phyloP scores from a whole-genome alignment of 2,329 filamentous ascomycete genomes.

The Hymenoscyphus albidus region DNA sequence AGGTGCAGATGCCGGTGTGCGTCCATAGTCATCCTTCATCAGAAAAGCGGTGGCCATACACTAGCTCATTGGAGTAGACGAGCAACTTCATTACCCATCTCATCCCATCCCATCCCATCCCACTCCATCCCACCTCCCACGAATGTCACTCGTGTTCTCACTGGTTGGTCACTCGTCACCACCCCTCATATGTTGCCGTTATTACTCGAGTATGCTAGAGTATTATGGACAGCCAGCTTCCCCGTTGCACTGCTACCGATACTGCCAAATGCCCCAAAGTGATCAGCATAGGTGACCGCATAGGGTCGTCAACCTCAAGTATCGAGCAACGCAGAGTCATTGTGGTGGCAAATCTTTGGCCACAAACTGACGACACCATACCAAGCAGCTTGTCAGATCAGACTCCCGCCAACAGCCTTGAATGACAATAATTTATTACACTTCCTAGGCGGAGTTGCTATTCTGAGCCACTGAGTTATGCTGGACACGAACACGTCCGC shows the following conservation, averaged over 20 bases:
- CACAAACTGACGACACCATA: not conserved
- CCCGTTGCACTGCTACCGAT: not conserved
- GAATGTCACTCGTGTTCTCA: conserved; percentile 1
- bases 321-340: not conserved
- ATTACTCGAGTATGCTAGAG: not conserved
- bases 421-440: not conserved
- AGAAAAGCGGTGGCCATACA: not conserved
- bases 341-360: not conserved
- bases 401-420: not conserved
- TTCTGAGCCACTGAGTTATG: not conserved
- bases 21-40: not conserved
- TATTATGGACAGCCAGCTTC: not conserved
- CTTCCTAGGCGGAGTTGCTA: not conserved
- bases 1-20: not conserved
- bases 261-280: not conserved
- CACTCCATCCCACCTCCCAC: not conserved
- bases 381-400: not conserved
- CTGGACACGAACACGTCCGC: not conserved
- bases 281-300: not conserved
- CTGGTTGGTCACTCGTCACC: not conserved
- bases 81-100: not conserved
- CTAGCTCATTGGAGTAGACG: not conserved
- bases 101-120: not conserved
- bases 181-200: not conserved
- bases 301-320: not conserved